A percentile compares a stretch with the other conserved stretches of the same genome.
Conservation (phyloP, 441 rosid genomes). For the Pelargonium exstipulatum region DNA sequence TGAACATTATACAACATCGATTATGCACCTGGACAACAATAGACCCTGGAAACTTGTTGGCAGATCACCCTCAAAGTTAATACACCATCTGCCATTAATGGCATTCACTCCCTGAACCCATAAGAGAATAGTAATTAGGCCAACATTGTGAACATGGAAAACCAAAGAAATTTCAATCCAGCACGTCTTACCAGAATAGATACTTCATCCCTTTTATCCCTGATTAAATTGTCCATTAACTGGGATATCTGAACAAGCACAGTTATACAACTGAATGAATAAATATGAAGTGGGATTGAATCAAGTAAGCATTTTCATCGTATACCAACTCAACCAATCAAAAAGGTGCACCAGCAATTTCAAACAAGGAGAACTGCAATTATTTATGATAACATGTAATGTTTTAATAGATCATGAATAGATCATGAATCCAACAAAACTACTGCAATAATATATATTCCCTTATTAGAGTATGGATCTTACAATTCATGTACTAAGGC, state of each 20-base stretch:
- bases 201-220: constrained; percentile 48
- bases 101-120: constrained; percentile 52
- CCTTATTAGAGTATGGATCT: neutral
- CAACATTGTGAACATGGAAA: constrained; percentile 18
- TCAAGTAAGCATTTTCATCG: neutral
- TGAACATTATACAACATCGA: constrained; percentile 14
- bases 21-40: constrained; percentile 62
- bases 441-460: neutral
- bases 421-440: neutral
- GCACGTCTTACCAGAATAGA: constrained; percentile 47
- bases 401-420: neutral
- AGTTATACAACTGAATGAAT: constrained; percentile 12
- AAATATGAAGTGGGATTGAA: neutral
- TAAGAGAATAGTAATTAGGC: constrained; percentile 15
- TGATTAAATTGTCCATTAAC: constrained; percentile 59
- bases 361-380: neutral
- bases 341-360: neutral
- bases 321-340: neutral
- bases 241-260: constrained; percentile 55
- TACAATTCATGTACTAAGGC: neutral
- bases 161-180: constrained; percentile 1
- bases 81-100: constrained; percentile 77
- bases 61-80: constrained; percentile 52
- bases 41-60: constrained; percentile 54
- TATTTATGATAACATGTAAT: neutral